phyloP scores from a whole-genome alignment of 345 rosid species.

The Garcia nutans region DNA sequence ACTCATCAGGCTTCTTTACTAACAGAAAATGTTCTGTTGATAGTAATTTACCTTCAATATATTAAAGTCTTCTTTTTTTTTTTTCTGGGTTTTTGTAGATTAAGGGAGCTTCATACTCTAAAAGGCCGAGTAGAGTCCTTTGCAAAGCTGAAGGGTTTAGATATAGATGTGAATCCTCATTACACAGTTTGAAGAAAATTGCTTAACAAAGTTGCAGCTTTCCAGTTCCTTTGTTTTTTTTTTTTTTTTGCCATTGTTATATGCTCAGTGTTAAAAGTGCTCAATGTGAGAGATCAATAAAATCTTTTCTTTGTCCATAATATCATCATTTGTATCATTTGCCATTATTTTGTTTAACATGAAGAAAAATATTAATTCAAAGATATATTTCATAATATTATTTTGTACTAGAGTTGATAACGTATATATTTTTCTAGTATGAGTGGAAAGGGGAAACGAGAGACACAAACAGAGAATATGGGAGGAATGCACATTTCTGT shows the following conservation, averaged over 20 bases:
- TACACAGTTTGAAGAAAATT: conserved; percentile 39
- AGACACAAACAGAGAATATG: no score
- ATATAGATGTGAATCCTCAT: conserved; percentile 60
- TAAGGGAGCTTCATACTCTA: conserved; percentile 61
- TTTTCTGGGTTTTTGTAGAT: conserved; percentile 25
- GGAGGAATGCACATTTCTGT: no score
- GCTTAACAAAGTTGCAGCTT: not conserved
- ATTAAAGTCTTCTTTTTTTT: not conserved
- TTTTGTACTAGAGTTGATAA: no score
- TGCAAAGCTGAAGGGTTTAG: conserved; percentile 54
- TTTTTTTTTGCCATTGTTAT: not conserved
- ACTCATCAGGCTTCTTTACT: not conserved
- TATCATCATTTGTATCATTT: not conserved
- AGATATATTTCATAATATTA: no score
- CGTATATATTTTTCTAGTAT: no score
- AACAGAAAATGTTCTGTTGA: no score
- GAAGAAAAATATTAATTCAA: no score
- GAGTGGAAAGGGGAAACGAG: no score
- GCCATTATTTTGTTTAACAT: no score
- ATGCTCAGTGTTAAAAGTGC: not conserved
- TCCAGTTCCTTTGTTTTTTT: not conserved
- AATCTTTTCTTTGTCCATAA: not conserved
- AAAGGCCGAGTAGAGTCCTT: conserved; percentile 66
- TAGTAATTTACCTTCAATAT: no score
- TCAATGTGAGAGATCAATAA: conserved; percentile 16